Conservation (phyloP, 345 rosid genomes). For the Stellera chamaejasme region DNA sequence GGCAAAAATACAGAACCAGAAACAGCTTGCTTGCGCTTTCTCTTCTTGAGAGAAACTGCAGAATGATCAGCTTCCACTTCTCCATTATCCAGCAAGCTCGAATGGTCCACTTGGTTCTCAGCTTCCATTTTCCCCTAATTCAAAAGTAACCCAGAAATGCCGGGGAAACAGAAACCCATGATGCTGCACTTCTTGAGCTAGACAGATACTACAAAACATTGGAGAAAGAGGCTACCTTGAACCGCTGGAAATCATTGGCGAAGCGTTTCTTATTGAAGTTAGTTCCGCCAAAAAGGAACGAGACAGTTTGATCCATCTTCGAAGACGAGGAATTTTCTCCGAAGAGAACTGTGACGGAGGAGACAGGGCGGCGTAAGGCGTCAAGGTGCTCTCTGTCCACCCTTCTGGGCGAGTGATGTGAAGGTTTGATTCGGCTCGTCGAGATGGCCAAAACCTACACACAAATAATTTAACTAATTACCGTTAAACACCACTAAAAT, state of each 20-base stretch:
- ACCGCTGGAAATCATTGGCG: conserved; percentile 50
- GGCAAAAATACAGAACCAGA: conserved; percentile 29
- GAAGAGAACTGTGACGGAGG: neutral
- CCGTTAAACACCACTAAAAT: too few relatives aligned
- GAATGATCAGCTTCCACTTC: conserved; percentile 24
- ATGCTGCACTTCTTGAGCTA: neutral
- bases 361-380: neutral
- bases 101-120: conserved; percentile 21
- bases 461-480: too few relatives aligned
- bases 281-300: conserved; percentile 79
- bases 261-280: conserved; percentile 55
- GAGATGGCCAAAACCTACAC: too few relatives aligned
- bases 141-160: neutral
- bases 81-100: conserved; percentile 30
- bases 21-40: conserved; percentile 44
- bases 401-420: too few relatives aligned
- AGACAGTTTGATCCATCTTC: conserved; percentile 52
- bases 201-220: neutral
- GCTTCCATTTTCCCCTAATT: conserved; percentile 33
- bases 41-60: conserved; percentile 32
- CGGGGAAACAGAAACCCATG: neutral
- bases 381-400: too few relatives aligned
- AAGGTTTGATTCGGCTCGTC: too few relatives aligned
- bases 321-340: neutral
- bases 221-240: conserved; percentile 33